These are phyloP conservation scores for Ganoderma lucidum DNA, from an alignment of 1,284 basidiomycete species.

Conservation along the genomic window DNA sequence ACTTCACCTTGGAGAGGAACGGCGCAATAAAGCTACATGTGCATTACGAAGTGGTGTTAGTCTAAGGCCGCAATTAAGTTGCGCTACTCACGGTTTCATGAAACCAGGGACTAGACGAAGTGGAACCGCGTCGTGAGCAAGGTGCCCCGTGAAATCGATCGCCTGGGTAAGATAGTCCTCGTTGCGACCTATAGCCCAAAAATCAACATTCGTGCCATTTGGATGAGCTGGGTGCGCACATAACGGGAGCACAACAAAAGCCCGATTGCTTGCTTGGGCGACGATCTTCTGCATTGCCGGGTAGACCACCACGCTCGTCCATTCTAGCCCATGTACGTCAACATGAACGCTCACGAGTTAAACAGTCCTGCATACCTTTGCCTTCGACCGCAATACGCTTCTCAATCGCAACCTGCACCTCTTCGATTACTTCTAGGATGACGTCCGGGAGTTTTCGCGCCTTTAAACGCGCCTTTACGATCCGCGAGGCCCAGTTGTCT, in stretches of 20 bases:
- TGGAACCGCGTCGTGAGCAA: constrained; percentile 12
- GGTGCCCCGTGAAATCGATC: constrained; percentile 22
- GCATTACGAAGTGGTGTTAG: not conserved
- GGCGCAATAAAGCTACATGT: not conserved
- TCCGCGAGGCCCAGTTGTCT: not conserved
- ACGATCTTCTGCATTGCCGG: constrained; percentile 18
- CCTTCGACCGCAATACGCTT: constrained; percentile 16
- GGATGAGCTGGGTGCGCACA: constrained; percentile 38
- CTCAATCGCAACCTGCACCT: not conserved
- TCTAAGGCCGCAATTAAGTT: not conserved
- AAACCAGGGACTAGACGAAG: constrained; percentile 19
- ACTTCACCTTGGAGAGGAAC: not conserved
- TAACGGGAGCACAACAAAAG: constrained; percentile 52
- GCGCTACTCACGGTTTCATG: constrained; percentile 1
- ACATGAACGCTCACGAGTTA: not conserved
- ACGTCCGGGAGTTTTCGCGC: not conserved
- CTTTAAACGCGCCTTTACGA: not conserved
- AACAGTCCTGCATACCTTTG: not conserved
- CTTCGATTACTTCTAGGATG: not conserved
- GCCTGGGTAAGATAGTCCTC: constrained; percentile 24
- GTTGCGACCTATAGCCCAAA: constrained; percentile 15
- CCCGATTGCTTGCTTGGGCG: constrained; percentile 46
- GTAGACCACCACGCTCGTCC: constrained; percentile 11
- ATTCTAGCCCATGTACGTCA: constrained; percentile 11
- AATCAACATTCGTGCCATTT: not conserved